Base-by-base conservation (phyloP, 1,284 basidiomycete species). In the Boletus calvinii region DNA sequence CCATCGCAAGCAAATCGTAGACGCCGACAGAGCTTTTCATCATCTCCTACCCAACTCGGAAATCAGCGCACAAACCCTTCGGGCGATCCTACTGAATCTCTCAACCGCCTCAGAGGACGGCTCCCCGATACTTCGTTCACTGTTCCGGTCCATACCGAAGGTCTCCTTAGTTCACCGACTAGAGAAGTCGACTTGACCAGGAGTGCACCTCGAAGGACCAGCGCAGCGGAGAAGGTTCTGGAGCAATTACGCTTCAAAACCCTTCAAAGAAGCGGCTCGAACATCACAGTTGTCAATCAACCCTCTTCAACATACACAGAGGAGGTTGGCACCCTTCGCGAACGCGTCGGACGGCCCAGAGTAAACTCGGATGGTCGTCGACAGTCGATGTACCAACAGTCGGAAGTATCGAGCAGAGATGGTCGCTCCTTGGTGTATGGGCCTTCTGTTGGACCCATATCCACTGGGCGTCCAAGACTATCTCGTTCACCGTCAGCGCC, bases 161-260 rank as follows among this genome's bases (percentile, higher is more conserved):
- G 31, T 13, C 52, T 53, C 6, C 50, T 60, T 13, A 53, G 65
- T 45, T 63, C 70, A 22, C 58, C 65, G 20, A 57, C 58, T 5
- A 51, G 41, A 43, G 66, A 69, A 43, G 40, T 44, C 3, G 56
- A 60, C n/a, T 32, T 49, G 37, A 39, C 47, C 15, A 51, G 35
- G 40, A 48, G 26, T 13, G 37, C 46, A 8, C 55, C 55, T 6
- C 73, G 79, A 51, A 68, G 78, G 53, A 70, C 77, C 6, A 84
- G 81, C 49, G 79, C 78, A 7, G 82, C 83, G 0, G 83, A 84
- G n/a, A n/a, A n/a, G 52, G 76, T 80, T 4, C 65, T 84, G 6
- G 82, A 83, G 58, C 78, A 82, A 53, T 66, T 84, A 15, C 74
- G 79, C 22, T 78, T 67, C 54, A 72, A 78, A 48, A 79, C 81